Evolutionary conservation across 208 protist genomes (phyloP), one percentile per base, ranked within the genome.

Genomic region (Acanthamoeba sp.): DNA sequence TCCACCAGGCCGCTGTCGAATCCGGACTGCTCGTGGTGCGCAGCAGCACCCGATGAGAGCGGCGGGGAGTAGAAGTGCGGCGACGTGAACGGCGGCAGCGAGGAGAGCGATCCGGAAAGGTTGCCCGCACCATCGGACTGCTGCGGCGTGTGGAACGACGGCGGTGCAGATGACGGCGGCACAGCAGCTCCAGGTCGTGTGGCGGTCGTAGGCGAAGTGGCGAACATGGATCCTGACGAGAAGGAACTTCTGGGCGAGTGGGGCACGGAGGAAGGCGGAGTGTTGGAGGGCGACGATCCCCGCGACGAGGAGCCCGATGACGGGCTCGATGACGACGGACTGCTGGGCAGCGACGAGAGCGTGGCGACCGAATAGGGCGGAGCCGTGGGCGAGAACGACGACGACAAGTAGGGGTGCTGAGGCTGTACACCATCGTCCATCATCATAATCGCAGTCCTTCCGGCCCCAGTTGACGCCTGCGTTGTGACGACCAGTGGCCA

Each of bases 391-490:
- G 78, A 87, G 22, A 48, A 48, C 24, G 78, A 87, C 22, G 48
- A 59, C 10, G 48, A 87, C 45, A 59, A 45, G 20, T 87, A 87
- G 69, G 69, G 69, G 29, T 87, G 78, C 32, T 87, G 78, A 20
- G 78, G 78, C 40, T 87, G 78, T 34, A 50, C 78, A n/a, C 78
- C 27, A 45, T 87, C 78, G n/a, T 87, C 45, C 69, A 80, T 80
- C 32, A 45, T 36, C 16, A 38, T 32, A 4, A 38, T 45, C 36
- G 5, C 16, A 20, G 36, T 24, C 24, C 69, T 48, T 40, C 36
- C 69, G 42, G 20, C 69, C 9, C 62, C 29, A 14, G 62, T 1
- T 10, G 62, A 71, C 24, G 36, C 62, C 62, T 71, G 64, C n/a
- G 64, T 36, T n/a, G n/a, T n/a, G n/a, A n/a, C n/a, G n/a, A n/a